Evolutionary conservation across 2,329 filamentous ascomycete species (phyloP).

Genomic region (Myriosclerotinia scirpicola): DNA sequence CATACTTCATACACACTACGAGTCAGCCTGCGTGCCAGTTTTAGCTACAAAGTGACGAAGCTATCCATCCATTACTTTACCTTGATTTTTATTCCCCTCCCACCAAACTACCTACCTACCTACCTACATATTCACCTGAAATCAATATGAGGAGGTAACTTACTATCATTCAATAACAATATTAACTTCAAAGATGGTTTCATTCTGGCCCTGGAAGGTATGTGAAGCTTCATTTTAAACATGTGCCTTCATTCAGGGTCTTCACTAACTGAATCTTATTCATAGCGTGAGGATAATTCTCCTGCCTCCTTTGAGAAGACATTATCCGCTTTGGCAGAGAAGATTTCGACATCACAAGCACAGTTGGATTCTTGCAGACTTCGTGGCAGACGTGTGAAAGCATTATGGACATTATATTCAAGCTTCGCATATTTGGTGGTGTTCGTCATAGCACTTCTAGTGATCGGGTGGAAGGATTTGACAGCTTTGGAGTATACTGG

Average conservation of each 20-base stretch:
- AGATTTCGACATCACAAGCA: slow-evolving; percentile 74
- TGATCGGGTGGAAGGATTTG: slow-evolving; percentile 81
- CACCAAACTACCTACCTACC: not conserved
- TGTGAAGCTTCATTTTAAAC: slow-evolving; percentile 37
- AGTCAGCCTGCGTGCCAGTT: too few relatives aligned
- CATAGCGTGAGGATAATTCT: slow-evolving; percentile 73
- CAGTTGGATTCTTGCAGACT: slow-evolving; percentile 72
- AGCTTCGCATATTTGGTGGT: slow-evolving; percentile 89
- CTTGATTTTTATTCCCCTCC: slow-evolving; percentile 4
- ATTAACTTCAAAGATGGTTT: slow-evolving; percentile 62
- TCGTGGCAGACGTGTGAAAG: slow-evolving; percentile 73
- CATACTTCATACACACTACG: too few relatives aligned
- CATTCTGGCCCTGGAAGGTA: slow-evolving; percentile 84
- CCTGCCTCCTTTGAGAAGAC: slow-evolving; percentile 92
- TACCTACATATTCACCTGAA: not conserved
- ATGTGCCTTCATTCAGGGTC: slow-evolving; percentile 10
- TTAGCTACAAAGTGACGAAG: slow-evolving; percentile 14
- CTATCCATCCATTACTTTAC: not conserved
- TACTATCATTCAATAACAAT: not conserved
- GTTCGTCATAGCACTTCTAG: slow-evolving; percentile 75
- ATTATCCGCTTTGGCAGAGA: slow-evolving; percentile 75
- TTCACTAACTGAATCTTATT: slow-evolving; percentile 17
- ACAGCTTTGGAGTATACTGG: slow-evolving; percentile 74
- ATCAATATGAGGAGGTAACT: slow-evolving; percentile 30
- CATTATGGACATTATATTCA: slow-evolving; percentile 87